Base-by-base conservation (phyloP, 495 filamentous ascomycete species). In the Baudoinia panamericana region DNA sequence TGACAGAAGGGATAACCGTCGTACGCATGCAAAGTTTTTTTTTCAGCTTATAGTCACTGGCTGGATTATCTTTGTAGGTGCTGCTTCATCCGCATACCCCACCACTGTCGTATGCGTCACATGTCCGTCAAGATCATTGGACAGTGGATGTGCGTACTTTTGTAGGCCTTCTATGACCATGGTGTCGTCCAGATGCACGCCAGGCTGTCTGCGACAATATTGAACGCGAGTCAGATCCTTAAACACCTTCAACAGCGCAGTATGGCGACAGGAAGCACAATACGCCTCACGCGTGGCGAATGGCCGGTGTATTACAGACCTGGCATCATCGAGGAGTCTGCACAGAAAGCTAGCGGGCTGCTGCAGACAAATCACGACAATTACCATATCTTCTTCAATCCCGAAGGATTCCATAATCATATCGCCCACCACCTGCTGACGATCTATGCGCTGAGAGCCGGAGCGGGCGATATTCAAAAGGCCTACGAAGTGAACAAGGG, bases 321-420 rank as follows among this genome's bases (percentile, higher is more conserved):
- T 0, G 65, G 48, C 10, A 52, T 77, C 24, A 72, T 61, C 15
- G 59, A 68, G 8, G 75, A 76, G 25, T 63, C 71, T 0, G 79
- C 84, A 2, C 61, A 66, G 30, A 71, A 59, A 26, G 68, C 66
- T 1, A 77, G 74, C 15, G 65, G 80, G 46, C 58, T 87, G 1
- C 58, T 93, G 34, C 78, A 88, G 51, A 62, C 80, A 31, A 82
- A 92, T 50, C 68, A 85, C 52, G 71, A 78, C 39, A 69, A 68
- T 20, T 68, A 87, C 54, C 82, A 93, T 54, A 75, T 84, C 20
- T 93, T 77, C 60, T 90, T 82, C 64, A 83, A 83, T 44, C 18
- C 69, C 1, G 45, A 55, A 1, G 75, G 76, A 0, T 87, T 78
- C 24, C 52, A 55, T 29, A 63, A 72, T 45, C 66, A 88, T 58